Evolutionary conservation across 805 yeast genomes (phyloP).

Genomic region (Metschnikowia lochheadii): DNA sequence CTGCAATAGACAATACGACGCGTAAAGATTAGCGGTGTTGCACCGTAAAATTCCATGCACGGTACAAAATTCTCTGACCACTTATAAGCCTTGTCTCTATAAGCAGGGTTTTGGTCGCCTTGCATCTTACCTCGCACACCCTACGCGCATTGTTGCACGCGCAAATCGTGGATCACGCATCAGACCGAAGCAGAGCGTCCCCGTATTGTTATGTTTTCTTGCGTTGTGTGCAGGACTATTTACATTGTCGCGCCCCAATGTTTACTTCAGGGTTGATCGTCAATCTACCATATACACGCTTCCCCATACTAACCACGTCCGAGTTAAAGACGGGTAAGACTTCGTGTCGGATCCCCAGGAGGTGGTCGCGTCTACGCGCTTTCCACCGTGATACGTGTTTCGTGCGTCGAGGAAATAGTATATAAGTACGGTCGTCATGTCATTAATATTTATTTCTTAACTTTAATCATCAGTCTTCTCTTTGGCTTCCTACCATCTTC

Average conservation of each 20-base stretch:
- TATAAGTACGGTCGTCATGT: neutral
- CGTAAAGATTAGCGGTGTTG: neutral
- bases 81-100: neutral
- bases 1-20: neutral
- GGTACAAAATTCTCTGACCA: neutral
- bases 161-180: neutral
- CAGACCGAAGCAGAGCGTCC: neutral
- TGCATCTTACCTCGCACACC: neutral
- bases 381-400: neutral
- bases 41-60: neutral
- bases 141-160: neutral
- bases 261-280: neutral
- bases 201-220: neutral
- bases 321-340: neutral
- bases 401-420: neutral
- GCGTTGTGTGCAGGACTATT: neutral
- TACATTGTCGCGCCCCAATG: neutral
- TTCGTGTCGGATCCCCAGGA: neutral
- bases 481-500: neutral
- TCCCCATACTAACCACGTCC: constrained; percentile 3
- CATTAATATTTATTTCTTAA: neutral
- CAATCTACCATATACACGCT: neutral
- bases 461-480: neutral
- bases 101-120: neutral
- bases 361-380: constrained; percentile 3